Evolutionary conservation across 768 basidiomycete species (phyloP).

Genomic region (Suillus hirtellus): DNA sequence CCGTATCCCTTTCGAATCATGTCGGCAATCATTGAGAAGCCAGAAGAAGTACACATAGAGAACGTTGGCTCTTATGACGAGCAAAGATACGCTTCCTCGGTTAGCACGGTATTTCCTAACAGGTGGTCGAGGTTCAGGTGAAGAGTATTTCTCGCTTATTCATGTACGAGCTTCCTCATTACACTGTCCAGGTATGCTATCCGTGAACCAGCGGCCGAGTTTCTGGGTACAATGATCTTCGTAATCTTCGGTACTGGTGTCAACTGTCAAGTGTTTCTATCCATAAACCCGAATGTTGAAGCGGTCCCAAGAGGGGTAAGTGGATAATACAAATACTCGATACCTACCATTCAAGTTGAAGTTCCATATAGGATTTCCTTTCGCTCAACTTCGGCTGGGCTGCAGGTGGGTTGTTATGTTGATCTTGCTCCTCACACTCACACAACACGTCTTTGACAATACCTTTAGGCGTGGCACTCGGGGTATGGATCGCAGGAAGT

Average conservation of each 20-base stretch:
- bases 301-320: conserved; percentile 57
- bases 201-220: conserved; percentile 64
- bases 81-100: not conserved
- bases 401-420: conserved; percentile 23
- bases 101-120: conserved; percentile 44
- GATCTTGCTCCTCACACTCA: not conserved
- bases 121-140: conserved; percentile 59
- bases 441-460: conserved; percentile 1
- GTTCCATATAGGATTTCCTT: conserved; percentile 19
- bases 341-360: conserved; percentile 10
- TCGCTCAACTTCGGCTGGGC: conserved; percentile 34
- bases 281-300: conserved; percentile 45
- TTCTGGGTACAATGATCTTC: conserved; percentile 58
- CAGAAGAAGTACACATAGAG: conserved; percentile 1
- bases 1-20: not conserved
- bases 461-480: conserved; percentile 52
- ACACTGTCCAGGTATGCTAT: conserved; percentile 39
- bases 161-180: not conserved
- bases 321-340: conserved; percentile 9
- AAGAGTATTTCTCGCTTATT: conserved; percentile 13
- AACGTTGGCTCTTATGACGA: not conserved
- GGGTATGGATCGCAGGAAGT: conserved; percentile 65
- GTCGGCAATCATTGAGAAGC: conserved; percentile 4
- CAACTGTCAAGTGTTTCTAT: conserved; percentile 57
- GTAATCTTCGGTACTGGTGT: conserved; percentile 61